These are phyloP conservation scores for Starmerella vitae DNA, from an alignment of 805 yeast genomes.

Conservation along the genomic window DNA sequence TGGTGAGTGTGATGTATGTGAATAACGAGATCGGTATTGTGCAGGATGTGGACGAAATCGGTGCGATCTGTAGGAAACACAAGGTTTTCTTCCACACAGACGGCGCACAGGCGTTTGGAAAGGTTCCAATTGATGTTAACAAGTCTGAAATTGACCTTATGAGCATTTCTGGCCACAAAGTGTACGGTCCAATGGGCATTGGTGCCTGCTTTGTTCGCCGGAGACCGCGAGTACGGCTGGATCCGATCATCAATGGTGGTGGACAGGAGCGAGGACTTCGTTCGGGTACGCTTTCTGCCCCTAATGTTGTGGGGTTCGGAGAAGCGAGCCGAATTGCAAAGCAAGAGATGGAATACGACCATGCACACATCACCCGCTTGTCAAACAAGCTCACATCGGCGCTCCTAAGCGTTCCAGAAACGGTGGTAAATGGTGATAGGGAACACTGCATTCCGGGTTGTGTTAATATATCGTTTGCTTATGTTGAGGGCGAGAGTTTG, in stretches of 20 bases:
- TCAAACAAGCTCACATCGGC: conserved; percentile 62
- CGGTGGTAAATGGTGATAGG: conserved; percentile 77
- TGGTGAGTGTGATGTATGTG: conserved; percentile 92
- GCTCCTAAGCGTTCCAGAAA: conserved; percentile 69
- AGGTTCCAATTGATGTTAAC: conserved; percentile 83
- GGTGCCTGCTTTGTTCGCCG: conserved; percentile 94
- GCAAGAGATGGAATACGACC: conserved; percentile 62
- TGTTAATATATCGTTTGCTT: conserved; percentile 92
- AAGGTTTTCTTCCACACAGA: conserved; percentile 96
- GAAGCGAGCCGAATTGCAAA: conserved; percentile 84
- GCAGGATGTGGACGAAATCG: conserved; percentile 92
- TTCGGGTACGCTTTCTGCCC: conserved; percentile 96
- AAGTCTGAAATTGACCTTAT: conserved; percentile 81
- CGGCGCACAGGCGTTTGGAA: conserved; percentile 95
- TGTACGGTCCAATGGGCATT: conserved; percentile 95
- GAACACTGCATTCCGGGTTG: conserved; percentile 76
- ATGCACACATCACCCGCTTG: conserved; percentile 51
- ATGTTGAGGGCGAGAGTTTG: conserved; percentile 94
- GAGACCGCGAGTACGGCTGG: conserved; percentile 95
- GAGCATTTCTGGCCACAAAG: conserved; percentile 91
- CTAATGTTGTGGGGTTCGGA: conserved; percentile 88
- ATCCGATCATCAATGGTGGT: conserved; percentile 91
- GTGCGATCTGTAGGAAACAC: conserved; percentile 66
- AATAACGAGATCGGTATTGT: conserved; percentile 96
- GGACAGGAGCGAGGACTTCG: conserved; percentile 98